Evolutionary conservation across 352 stramenopile genomes (phyloP), one percentile per base, ranked within the genome.

Genomic region (Globisporangium cederbergense): DNA sequence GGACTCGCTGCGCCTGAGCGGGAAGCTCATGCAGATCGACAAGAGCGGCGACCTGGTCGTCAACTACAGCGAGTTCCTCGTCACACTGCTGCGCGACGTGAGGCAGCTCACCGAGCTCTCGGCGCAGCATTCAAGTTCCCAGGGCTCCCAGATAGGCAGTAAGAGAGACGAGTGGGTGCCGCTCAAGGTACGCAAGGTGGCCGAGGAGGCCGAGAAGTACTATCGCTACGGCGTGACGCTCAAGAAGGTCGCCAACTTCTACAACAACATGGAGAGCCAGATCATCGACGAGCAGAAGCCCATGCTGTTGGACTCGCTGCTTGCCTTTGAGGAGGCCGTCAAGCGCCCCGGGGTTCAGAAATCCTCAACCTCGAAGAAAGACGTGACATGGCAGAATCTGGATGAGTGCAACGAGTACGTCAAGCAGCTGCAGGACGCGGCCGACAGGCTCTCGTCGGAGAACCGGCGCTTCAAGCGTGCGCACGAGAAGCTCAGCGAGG

Each of bases 241-340:
- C 20, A 97, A 98, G 66, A 98, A 98, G 70, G 90, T 98, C 7
- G 92, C 96, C 1, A 98, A 97, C 61, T 98, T 98, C 67, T 98
- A 98, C 86, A 98, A 98, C 79, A 97, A 88, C 62, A 96, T 98
- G 66, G 92, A 97, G 30, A 84, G 82, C 8, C 83, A 98, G 60
- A 98, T 98, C 68, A 97, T 98, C 30, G 80, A 93, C 10, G 85
- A 92, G 58, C 94, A 98, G 77, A 98, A 97, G 62, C 86, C 92
- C 2, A 97, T 98, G 90, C 79, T 98, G 18, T 71, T 98, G 3
- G 89, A 98, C 52, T 90, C 89, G 16, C 79, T 98, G 0, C 62
- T 98, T 13, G 82, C 88, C 1, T 98, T 98, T 58, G 95, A 98
- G 68, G 81, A 91, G 4, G 80, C 81, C 0, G 86, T 95, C 1